Evolutionary conservation across 2,329 filamentous ascomycete species (phyloP), one percentile per base, ranked within the genome.

Genomic region (Pseudogymnoascus verrucosus): DNA sequence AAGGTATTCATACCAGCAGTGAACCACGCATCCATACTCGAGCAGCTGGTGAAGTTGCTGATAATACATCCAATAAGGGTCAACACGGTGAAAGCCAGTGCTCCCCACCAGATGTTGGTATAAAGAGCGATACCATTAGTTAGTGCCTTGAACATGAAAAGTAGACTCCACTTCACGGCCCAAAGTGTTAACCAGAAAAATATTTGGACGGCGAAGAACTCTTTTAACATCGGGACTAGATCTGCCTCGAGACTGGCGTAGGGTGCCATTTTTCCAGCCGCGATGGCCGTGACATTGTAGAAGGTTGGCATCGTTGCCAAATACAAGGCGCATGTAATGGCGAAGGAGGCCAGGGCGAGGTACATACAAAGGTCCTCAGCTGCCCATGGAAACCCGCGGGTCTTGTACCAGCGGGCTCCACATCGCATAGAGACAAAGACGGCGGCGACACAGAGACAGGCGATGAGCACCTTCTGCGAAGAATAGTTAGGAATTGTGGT

Each of bases 21-120:
- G 63, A 76, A 76, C 72, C 71, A 76, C 8, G 70, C 74, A 64
- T 72, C 71, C 69, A 75, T 73, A 64, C 68, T 74, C 47, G 64
- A 66, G 66, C 71, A 77, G 47, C 68, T 75, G 21, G 70, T 72
- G 59, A 76, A 68, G 44, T 74, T 75, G 8, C 71, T 70, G 19
- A 76, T 67, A 36, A 77, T 68, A 60, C 74, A 76, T 26, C 74
- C 75, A 21, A 76, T 70, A 36, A 75, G 71, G 8, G 73, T 73
- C 73, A 76, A 28, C 16, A 12, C n/a, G 4, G 11, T 63, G 8
- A 63, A 63, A 11, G 54, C 51, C 14, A 63, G 47, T 4, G 54
- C 54, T 12, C 26, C 62, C 62, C 34, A 28, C 62, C 62, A 63
- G 47, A 39, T 16, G 7, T 62, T 39, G 26, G 23, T 26, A 62